These are phyloP conservation scores for Leccinum boreale DNA, from an alignment of 768 basidiomycete species.

Conservation along the genomic window DNA sequence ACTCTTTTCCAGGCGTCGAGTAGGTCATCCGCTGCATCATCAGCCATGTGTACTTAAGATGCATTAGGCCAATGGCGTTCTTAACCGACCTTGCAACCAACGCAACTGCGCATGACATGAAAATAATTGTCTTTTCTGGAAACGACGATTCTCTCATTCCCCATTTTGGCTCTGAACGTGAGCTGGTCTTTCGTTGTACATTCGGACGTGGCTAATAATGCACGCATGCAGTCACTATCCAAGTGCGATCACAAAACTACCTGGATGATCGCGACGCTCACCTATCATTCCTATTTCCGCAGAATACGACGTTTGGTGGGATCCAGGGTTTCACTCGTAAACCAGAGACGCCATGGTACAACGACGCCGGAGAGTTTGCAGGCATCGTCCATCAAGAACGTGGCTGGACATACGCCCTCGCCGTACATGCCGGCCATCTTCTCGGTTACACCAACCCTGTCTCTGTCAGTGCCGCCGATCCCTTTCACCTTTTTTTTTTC, in stretches of 20 bases:
- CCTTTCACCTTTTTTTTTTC: background rate
- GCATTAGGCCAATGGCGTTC: slow-evolving; percentile 56
- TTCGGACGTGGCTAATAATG: slow-evolving; percentile 2
- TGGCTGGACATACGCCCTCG: slow-evolving; percentile 46
- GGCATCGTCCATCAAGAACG: slow-evolving; percentile 77
- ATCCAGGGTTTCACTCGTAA: slow-evolving; percentile 69
- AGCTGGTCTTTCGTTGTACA: slow-evolving; percentile 4
- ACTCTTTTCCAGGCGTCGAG: slow-evolving; percentile 29
- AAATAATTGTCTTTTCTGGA: slow-evolving; percentile 60
- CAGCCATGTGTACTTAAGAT: slow-evolving; percentile 7
- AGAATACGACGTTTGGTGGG: slow-evolving; percentile 81
- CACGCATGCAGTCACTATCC: slow-evolving; percentile 48
- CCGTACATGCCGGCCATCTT: slow-evolving; percentile 39
- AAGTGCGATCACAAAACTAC: slow-evolving; percentile 33
- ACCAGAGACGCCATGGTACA: slow-evolving; percentile 67
- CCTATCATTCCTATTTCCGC: background rate
- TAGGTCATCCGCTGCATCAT: slow-evolving; percentile 16
- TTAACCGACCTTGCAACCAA: slow-evolving; percentile 66
- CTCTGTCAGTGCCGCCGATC: slow-evolving; percentile 40
- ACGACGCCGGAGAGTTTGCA: slow-evolving; percentile 54
- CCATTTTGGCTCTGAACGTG: slow-evolving; percentile 63
- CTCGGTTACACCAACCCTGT: slow-evolving; percentile 35
- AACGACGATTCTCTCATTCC: slow-evolving; percentile 68
- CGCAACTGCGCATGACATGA: slow-evolving; percentile 47
- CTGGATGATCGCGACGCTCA: background rate